Evolutionary conservation across 768 basidiomycete genomes (phyloP), one percentile per base, ranked within the genome.

Genomic region (Lentinula lateritia): DNA sequence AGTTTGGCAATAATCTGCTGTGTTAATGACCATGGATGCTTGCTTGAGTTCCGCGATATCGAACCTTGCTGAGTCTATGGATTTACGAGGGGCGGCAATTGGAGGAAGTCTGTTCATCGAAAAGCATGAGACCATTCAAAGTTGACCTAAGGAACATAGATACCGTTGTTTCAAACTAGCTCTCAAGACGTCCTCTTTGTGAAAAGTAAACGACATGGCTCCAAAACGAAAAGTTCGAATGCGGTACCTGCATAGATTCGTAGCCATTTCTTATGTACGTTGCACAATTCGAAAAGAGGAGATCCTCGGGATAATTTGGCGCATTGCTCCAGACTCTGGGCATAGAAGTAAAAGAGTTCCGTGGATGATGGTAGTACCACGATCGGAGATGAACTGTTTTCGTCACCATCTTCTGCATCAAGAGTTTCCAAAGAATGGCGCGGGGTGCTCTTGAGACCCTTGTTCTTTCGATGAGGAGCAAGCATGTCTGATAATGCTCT

Each of bases 341-440:
- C 93, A 70, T 98, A 98, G 74, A 97, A 94, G 72, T 95, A 97
- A 78, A 98, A 99, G 16, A 99, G 76, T 66, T 98, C 95, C 0
- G 95, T 98, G 0, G 95, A 98, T 0, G 93, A 95, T 0, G 93
- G 91, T 7, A 98, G 81, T 0, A 98, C 92, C 2, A 83, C 76
- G n/a, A 82, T 79, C 1, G 83, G 73, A 0, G 84, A 74, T 32
- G 62, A 59, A 28, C 54, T 55, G 18, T 78, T 75, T 28, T 78
- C 75, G 2, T 79, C 80, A 12, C 76, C 78, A 34, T 78, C 74
- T 28, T 72, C 72, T 16, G 82, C 67, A 42, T 77, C 69, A 0
- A 72, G 75, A 36, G 79, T 75, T 23, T 95, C 93, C 15, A 92
- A 72, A 6, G 92, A 92, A 23, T 84, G 75, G 12, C 92, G 83